These are phyloP conservation scores for Phytophthora sansomeana DNA, from an alignment of 352 stramenopile species.

Conservation along the genomic window DNA sequence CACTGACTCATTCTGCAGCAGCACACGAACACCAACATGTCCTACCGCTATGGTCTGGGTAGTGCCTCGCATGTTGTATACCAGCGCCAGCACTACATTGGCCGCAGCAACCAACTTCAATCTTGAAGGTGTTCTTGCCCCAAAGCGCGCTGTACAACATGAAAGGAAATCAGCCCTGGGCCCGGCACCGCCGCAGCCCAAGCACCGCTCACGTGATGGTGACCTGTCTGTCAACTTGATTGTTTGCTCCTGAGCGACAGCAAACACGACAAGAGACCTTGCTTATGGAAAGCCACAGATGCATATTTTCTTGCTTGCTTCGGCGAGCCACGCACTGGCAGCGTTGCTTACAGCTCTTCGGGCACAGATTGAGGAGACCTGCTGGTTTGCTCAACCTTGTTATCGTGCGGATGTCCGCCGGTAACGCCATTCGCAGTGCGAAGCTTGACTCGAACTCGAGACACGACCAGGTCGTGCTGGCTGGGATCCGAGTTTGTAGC, in stretches of 20 bases:
- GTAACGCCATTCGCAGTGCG: background rate
- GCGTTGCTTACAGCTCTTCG: background rate
- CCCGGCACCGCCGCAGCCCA: background rate
- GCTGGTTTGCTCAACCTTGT: background rate
- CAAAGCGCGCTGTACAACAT: no score
- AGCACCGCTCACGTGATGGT: slow-evolving; percentile 14
- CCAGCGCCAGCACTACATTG: background rate
- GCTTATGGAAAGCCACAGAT: slow-evolving; percentile 15
- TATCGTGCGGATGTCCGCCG: background rate
- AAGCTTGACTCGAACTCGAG: no score
- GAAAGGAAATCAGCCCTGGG: no score
- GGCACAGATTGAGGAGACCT: background rate
- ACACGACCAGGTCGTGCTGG: background rate
- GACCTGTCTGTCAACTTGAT: slow-evolving; percentile 42
- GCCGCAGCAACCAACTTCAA: slow-evolving; percentile 9
- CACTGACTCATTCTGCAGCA: background rate
- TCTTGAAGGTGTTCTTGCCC: background rate
- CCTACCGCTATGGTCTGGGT: no score
- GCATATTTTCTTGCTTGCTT: background rate
- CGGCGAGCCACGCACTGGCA: background rate
- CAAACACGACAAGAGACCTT: slow-evolving; percentile 20
- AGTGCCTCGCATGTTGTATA: no score
- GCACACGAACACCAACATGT: background rate
- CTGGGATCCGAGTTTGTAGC: background rate
- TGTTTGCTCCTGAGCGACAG: slow-evolving; percentile 26